Evolutionary conservation across 2,329 filamentous ascomycete species (phyloP).

Genomic region (Sclerotiophoma versabilis): DNA sequence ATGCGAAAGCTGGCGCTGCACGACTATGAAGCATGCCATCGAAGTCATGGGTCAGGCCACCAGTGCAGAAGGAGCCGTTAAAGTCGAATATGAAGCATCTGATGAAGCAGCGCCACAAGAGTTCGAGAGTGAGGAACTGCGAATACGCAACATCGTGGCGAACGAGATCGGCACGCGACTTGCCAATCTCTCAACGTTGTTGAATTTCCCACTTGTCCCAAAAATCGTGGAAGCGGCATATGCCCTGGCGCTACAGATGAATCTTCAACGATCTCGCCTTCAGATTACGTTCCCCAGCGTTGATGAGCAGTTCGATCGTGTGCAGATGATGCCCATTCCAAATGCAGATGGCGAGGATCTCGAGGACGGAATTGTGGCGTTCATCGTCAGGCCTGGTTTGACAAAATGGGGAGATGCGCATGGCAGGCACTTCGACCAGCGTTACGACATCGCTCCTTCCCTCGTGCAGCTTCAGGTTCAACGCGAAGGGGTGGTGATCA

Average conservation of each 20-base stretch:
- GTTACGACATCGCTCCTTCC: conserved; percentile 22
- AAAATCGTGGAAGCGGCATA: conserved; percentile 22
- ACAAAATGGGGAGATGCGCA: conserved; percentile 35
- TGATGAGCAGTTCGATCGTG: conserved; percentile 3
- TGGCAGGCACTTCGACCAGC: conserved; percentile 26
- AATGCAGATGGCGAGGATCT: conserved; percentile 21
- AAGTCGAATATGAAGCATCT: too few species aligned
- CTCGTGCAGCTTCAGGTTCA: conserved; percentile 11
- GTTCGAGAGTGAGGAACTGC: neutral
- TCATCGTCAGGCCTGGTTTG: conserved; percentile 29
- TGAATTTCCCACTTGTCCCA: neutral
- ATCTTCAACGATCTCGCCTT: conserved; percentile 21
- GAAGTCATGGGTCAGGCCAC: too few species aligned
- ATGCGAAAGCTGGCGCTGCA: neutral
- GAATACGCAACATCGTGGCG: neutral
- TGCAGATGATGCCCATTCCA: conserved; percentile 3
- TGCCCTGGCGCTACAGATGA: conserved; percentile 23
- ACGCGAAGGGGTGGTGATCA: neutral
- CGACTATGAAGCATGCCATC: neutral
- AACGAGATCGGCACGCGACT: neutral
- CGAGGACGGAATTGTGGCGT: conserved; percentile 15
- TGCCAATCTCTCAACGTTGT: neutral
- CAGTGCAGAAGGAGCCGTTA: too few species aligned
- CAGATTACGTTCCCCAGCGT: conserved; percentile 26
- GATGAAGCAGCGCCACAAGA: too few species aligned